Evolutionary conservation across 495 filamentous ascomycete species (phyloP).

Genomic region (Penicillium odoratum): DNA sequence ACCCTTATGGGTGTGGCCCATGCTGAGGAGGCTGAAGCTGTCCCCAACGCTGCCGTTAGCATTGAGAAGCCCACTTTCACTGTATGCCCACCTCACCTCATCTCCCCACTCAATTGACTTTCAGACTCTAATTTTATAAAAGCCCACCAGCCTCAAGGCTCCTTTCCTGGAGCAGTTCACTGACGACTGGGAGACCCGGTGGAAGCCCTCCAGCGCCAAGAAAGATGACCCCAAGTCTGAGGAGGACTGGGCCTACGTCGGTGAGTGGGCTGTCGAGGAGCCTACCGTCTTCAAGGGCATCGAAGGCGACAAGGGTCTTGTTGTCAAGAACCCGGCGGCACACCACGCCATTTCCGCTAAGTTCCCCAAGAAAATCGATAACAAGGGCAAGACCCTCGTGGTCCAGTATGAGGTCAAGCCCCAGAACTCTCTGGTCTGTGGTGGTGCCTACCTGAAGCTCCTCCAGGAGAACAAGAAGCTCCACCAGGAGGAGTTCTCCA

Average conservation of each 20-base stretch:
- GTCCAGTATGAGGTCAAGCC: conserved; percentile 99
- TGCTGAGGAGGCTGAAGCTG: conserved; percentile 70
- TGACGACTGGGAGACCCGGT: conserved; percentile 87
- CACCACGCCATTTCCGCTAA: conserved; percentile 99
- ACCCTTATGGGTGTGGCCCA: conserved; percentile 69
- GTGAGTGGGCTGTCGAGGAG: conserved; percentile 96
- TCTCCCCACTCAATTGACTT: conserved; percentile 9
- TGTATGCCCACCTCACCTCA: conserved; percentile 53
- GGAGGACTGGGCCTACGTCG: conserved; percentile 98
- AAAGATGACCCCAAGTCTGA: conserved; percentile 84
- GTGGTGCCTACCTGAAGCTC: conserved; percentile 99
- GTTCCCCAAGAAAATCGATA: conserved; percentile 94
- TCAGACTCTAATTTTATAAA: conserved; percentile 22
- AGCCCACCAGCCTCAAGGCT: conserved; percentile 87
- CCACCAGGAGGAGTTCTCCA: conserved; percentile 96
- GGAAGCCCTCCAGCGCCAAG: conserved; percentile 94
- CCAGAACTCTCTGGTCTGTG: conserved; percentile 96
- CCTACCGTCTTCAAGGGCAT: conserved; percentile 90
- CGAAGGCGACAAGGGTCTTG: conserved; percentile 93
- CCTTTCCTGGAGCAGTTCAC: conserved; percentile 99
- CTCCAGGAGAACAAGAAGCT: conserved; percentile 97
- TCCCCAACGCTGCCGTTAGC: conserved; percentile 54
- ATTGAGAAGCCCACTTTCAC: conserved; percentile 81
- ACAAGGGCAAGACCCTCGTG: conserved; percentile 94
- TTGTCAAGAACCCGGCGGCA: conserved; percentile 93